Percentiles rank a stretch among this genome's conserved stretches.
These are phyloP conservation scores for Fragilaria crotonensis DNA, from an alignment of 108 stramenopile genomes.

Conservation along the genomic window DNA sequence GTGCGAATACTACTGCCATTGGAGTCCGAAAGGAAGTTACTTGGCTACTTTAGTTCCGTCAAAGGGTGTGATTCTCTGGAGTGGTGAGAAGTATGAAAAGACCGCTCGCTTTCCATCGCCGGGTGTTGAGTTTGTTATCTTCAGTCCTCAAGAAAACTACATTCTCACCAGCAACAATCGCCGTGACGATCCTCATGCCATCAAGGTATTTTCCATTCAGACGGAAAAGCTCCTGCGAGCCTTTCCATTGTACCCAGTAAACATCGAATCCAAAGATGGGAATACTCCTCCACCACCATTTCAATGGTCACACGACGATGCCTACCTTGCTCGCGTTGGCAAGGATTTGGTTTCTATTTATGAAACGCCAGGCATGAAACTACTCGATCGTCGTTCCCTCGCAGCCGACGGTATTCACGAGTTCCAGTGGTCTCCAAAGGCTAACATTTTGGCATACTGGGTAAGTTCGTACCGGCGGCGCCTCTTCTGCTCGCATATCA, in stretches of 20 bases:
- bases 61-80: constrained; percentile 94
- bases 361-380: constrained; percentile 82
- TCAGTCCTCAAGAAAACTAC: constrained; percentile 84
- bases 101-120: constrained; percentile 82
- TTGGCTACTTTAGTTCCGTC: constrained; percentile 87
- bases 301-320: constrained; percentile 92
- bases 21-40: constrained; percentile 91
- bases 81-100: constrained; percentile 85
- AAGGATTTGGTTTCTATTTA: constrained; percentile 86
- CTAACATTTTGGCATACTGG: constrained; percentile 93
- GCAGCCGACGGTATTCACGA: constrained; percentile 86
- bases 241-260: constrained; percentile 71
- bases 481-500: neutral
- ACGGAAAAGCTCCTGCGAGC: constrained; percentile 74
- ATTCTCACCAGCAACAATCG: constrained; percentile 84
- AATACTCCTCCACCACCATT: constrained; percentile 73
- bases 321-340: constrained; percentile 92
- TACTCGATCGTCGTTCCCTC: constrained; percentile 87
- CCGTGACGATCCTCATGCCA: constrained; percentile 64
- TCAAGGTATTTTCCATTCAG: constrained; percentile 87
- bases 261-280: constrained; percentile 13
- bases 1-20: constrained; percentile 92
- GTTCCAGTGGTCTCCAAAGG: constrained; percentile 92
- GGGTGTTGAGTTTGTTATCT: constrained; percentile 74
- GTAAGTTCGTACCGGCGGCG: constrained; percentile 18